These are phyloP conservation scores for Colletotrichum neosansevieriae DNA, from an alignment of 2,329 filamentous ascomycete species.

Conservation along the genomic window DNA sequence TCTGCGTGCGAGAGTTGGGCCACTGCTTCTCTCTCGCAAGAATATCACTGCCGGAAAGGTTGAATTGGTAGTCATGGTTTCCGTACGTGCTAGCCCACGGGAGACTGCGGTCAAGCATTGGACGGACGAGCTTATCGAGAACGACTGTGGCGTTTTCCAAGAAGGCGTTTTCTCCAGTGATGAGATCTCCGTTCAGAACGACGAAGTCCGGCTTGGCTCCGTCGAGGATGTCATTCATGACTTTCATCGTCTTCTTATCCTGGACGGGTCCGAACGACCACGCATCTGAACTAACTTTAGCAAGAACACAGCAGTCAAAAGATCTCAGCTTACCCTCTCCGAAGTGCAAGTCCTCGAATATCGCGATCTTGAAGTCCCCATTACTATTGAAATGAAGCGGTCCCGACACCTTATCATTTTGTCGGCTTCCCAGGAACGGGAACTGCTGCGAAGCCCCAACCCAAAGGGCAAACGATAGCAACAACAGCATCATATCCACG, in stretches of 20 bases:
- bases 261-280: conserved; percentile 61
- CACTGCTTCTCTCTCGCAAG: conserved; percentile 55
- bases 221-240: conserved; percentile 70
- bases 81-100: conserved; percentile 78
- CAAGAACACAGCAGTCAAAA: background rate
- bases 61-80: conserved; percentile 75
- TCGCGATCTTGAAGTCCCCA: conserved; percentile 64
- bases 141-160: conserved; percentile 67
- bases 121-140: conserved; percentile 69
- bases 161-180: conserved; percentile 74
- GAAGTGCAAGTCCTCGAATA: conserved; percentile 79
- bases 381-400: conserved; percentile 54
- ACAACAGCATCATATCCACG: background rate
- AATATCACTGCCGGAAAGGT: conserved; percentile 63
- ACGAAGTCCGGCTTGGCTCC: conserved; percentile 67
- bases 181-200: conserved; percentile 78
- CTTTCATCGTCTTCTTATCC: conserved; percentile 67
- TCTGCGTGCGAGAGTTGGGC: conserved; percentile 53
- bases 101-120: conserved; percentile 66
- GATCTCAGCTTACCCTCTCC: conserved; percentile 67
- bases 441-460: conserved; percentile 3
- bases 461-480: background rate
- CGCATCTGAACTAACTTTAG: conserved; percentile 50
- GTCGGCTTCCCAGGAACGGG: background rate
- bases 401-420: background rate